Conservation (phyloP, 73 alveolate genomes). For the Durusdinium trenchii region DNA sequence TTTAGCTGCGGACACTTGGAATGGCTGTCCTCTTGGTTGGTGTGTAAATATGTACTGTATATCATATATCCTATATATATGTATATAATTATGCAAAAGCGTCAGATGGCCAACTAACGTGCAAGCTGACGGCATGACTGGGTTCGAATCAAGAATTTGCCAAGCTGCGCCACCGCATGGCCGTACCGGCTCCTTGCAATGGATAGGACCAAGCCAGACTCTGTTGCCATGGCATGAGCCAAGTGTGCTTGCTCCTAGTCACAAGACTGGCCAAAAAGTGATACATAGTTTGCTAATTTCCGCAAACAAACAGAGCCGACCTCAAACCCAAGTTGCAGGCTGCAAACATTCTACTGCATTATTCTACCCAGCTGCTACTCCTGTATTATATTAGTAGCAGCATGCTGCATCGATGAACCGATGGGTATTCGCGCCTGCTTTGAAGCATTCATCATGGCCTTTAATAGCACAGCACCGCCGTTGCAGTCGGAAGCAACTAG, state of each 20-base stretch:
- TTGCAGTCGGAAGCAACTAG: slow-evolving; percentile 87
- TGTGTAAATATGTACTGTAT: too few relatives aligned
- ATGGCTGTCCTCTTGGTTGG: too few relatives aligned
- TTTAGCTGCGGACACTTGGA: too few relatives aligned
- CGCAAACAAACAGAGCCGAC: neutral
- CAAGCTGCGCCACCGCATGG: slow-evolving; percentile 87
- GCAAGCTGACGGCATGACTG: too few relatives aligned
- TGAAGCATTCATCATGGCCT: slow-evolving; percentile 84
- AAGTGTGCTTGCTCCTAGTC: slow-evolving; percentile 62
- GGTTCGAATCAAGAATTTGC: too few relatives aligned
- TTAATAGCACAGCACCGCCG: slow-evolving; percentile 88
- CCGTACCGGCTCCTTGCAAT: slow-evolving; percentile 93
- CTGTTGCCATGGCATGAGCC: slow-evolving; percentile 80
- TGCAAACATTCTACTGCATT: too few relatives aligned
- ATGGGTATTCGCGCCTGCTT: slow-evolving; percentile 29
- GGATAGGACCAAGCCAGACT: slow-evolving; percentile 81
- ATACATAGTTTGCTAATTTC: neutral
- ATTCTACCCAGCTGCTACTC: too few relatives aligned
- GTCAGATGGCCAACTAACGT: too few relatives aligned
- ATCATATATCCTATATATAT: too few relatives aligned
- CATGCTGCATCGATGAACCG: too few relatives aligned
- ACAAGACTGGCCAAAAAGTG: neutral
- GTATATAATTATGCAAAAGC: too few relatives aligned
- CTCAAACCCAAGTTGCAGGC: too few relatives aligned
- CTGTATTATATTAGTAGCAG: neutral